These are phyloP conservation scores for Ceratobasidium papillatum DNA, from an alignment of 1,284 basidiomycete species.

Conservation along the genomic window DNA sequence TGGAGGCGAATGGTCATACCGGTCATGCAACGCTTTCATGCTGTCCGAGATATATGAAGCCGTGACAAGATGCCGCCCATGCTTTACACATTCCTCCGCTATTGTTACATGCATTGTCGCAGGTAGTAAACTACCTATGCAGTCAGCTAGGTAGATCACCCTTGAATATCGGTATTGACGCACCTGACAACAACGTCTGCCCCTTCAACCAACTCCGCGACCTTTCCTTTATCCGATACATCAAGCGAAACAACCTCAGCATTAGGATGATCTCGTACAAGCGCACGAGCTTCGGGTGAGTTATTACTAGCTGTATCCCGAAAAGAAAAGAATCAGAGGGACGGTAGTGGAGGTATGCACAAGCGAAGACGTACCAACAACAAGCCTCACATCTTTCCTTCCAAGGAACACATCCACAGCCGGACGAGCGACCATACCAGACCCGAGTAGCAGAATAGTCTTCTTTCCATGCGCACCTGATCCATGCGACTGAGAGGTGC, in stretches of 20 bases:
- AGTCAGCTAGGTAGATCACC: not conserved
- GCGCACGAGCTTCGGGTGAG: constrained; percentile 64
- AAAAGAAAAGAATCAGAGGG: not conserved
- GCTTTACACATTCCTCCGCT: constrained; percentile 79
- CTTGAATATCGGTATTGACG: constrained; percentile 44
- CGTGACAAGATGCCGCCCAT: constrained; percentile 84
- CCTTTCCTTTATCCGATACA: constrained; percentile 60
- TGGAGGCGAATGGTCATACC: constrained; percentile 56
- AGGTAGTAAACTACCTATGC: constrained; percentile 71
- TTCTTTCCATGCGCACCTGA: constrained; percentile 60
- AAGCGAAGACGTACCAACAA: constrained; percentile 69
- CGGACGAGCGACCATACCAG: constrained; percentile 91
- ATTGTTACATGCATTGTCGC: constrained; percentile 78
- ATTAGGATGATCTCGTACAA: constrained; percentile 59
- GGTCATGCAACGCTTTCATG: constrained; percentile 74
- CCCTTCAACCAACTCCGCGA: constrained; percentile 63
- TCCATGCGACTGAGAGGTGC: not conserved
- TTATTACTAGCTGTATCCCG: constrained; percentile 74
- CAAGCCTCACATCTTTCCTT: constrained; percentile 66
- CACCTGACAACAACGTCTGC: constrained; percentile 77
- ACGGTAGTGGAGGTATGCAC: constrained; percentile 10
- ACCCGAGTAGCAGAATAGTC: constrained; percentile 83
- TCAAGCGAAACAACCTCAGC: constrained; percentile 71
- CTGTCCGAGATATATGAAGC: constrained; percentile 90
- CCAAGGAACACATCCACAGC: constrained; percentile 77